phyloP scores from a whole-genome alignment of 139 green algal species.

The Coelastrella sp. region DNA sequence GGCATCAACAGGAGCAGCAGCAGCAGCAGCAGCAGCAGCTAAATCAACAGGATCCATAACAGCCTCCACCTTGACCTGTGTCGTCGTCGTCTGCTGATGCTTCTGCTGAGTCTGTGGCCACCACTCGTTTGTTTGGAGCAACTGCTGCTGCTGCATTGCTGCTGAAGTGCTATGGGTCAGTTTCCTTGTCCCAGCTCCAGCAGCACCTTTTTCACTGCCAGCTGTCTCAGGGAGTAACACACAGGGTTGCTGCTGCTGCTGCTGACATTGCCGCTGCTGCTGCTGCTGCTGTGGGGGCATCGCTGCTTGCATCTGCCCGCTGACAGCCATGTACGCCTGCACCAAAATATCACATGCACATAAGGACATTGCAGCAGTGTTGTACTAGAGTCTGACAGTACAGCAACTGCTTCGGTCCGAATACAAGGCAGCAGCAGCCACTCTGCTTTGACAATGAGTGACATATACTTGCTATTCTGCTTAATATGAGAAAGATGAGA shows the following conservation, averaged over 20 bases:
- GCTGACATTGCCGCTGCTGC: constrained; percentile 1
- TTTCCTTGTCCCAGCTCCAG: neutral
- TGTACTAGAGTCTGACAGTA: too few relatives aligned
- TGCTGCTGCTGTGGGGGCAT: neutral
- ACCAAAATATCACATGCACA: too few relatives aligned
- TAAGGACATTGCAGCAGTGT: too few relatives aligned
- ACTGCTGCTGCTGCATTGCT: constrained; percentile 28
- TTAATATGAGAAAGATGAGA: too few relatives aligned
- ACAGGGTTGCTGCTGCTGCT: constrained; percentile 29
- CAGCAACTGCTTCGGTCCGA: too few relatives aligned
- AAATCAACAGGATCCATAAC: neutral
- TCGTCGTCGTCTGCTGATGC: constrained; percentile 2
- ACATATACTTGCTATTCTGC: too few relatives aligned
- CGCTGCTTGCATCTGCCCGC: neutral
- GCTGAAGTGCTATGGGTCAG: neutral
- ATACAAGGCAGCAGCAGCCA: constrained; percentile 4
- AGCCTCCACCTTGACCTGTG: neutral
- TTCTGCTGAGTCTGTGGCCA: neutral
- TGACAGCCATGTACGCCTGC: neutral
- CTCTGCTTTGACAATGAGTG: neutral
- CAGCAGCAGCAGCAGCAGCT: constrained; percentile 1
- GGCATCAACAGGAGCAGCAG: neutral
- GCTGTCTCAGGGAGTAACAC: neutral
- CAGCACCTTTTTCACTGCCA: constrained; percentile 7
- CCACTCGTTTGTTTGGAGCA: neutral